Evolutionary conservation across 495 filamentous ascomycete species (phyloP).

Genomic region (Lasiosphaeria hispida): DNA sequence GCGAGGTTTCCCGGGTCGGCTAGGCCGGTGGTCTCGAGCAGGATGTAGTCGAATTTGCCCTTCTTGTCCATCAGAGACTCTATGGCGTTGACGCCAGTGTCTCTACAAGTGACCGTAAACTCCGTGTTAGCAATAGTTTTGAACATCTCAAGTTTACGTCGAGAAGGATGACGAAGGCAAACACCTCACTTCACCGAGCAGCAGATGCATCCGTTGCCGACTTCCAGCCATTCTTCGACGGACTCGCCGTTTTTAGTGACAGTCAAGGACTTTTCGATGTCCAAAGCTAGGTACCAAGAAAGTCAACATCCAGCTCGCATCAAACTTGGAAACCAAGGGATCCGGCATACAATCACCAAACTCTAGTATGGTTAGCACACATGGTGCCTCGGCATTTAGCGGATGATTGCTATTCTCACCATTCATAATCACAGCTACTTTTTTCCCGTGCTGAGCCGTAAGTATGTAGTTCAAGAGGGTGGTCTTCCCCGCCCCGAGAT

Average conservation of each 20-base stretch:
- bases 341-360: slow-evolving; percentile 82
- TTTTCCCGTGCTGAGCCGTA: slow-evolving; percentile 90
- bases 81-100: slow-evolving; percentile 87
- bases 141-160: slow-evolving; percentile 1
- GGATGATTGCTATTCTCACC: slow-evolving; percentile 43
- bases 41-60: slow-evolving; percentile 94
- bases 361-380: slow-evolving; percentile 48
- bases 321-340: background rate
- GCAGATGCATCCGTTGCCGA: slow-evolving; percentile 96
- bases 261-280: slow-evolving; percentile 92
- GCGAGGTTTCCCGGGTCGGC: slow-evolving; percentile 96
- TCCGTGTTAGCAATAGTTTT: background rate
- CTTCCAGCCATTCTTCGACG: slow-evolving; percentile 91
- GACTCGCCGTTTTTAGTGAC: slow-evolving; percentile 80
- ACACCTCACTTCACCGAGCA: slow-evolving; percentile 84
- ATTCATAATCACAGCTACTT: slow-evolving; percentile 96
- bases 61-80: slow-evolving; percentile 94
- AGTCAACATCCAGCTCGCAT: slow-evolving; percentile 22
- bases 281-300: slow-evolving; percentile 57
- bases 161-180: background rate
- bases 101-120: slow-evolving; percentile 46
- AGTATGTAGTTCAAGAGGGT: slow-evolving; percentile 95
- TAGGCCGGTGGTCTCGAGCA: slow-evolving; percentile 93
- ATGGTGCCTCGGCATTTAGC: no score
- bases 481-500: slow-evolving; percentile 93